Evolutionary conservation across 495 filamentous ascomycete genomes (phyloP).

Genomic region (Tuber umbilicatum): DNA sequence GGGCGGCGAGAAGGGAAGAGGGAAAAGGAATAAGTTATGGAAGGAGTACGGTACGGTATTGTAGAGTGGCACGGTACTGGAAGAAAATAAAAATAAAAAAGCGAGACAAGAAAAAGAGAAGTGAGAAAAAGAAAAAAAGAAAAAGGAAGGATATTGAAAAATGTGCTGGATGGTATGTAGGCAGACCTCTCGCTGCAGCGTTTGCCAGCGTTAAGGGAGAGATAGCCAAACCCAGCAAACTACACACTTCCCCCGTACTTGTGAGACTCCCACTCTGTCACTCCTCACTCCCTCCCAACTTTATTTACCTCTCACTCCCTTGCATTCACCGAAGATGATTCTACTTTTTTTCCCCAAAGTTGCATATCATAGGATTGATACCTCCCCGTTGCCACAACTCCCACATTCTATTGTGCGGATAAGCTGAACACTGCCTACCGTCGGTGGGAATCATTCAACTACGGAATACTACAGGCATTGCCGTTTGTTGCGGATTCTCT

Average conservation of each 20-base stretch:
- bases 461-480: slow-evolving; percentile 35
- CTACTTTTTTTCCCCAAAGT: slow-evolving; percentile 13
- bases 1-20: slow-evolving; percentile 21
- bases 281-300: slow-evolving; percentile 4
- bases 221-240: slow-evolving; percentile 21
- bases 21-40: slow-evolving; percentile 16
- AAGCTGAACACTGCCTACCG: slow-evolving; percentile 11
- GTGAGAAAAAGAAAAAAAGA: slow-evolving; percentile 14
- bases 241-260: slow-evolving; percentile 16
- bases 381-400: slow-evolving; percentile 18
- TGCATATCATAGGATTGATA: slow-evolving; percentile 23
- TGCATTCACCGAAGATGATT: slow-evolving; percentile 2
- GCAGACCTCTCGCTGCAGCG: background rate
- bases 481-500: slow-evolving; percentile 26
- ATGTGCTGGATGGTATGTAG: background rate
- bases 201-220: slow-evolving; percentile 12
- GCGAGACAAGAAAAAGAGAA: slow-evolving; percentile 17
- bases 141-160: slow-evolving; percentile 23
- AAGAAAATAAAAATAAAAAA: slow-evolving; percentile 22
- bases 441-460: slow-evolving; percentile 29
- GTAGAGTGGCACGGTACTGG: background rate
- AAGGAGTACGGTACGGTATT: background rate
- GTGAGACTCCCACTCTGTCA: background rate
- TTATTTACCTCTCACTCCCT: background rate
- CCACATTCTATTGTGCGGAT: slow-evolving; percentile 22